Evolutionary conservation across 495 filamentous ascomycete genomes (phyloP), one percentile per base, ranked within the genome.

Genomic region (Trichoderma virens): DNA sequence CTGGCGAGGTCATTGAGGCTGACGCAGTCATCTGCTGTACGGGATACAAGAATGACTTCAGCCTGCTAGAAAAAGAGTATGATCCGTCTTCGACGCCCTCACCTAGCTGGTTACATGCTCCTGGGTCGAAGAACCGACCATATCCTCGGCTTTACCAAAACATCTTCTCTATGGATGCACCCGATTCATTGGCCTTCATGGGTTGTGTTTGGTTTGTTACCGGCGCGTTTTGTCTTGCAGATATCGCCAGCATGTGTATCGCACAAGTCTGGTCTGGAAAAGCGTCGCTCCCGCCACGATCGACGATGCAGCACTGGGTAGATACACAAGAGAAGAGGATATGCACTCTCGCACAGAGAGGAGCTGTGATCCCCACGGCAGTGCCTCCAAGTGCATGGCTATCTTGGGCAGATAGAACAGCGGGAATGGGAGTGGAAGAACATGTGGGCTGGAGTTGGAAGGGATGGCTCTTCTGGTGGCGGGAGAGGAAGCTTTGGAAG

Each of bases 11-110:
- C 27, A 32, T 70, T 20, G 67, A 70, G 51, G 68, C 69, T 16
- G 71, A 73, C 25, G 66, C 65, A 1, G 65, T 72, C 35, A 70
- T 74, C 32, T 70, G 65, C 35, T 73, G 71, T 38, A 72, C 68
- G 5, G 70, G 71, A n/a, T 72, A 70, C 56, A 27, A 64, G 1
- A 59, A 60, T 1, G 70, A 70, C 61, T 68, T 72, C 34, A 62
- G 63, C 45, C 67, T 70, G 4, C 25, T 64, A 2, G 62, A 64
- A 5, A 14, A 27, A 14, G 25, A 32, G 16, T 45, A 32, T 18
- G 62, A 64, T 27, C 62, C 62, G 41, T 30, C 62, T 28, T 34
- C 39, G 5, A 51, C 51, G 6, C 39, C 62, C 16, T 34, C 45
- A 13, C n/a, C 45, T 23, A 11, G 23, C 16, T 64, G 62, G 34